Evolutionary conservation across 805 yeast species (phyloP).

Genomic region (Pichia occidentalis): DNA sequence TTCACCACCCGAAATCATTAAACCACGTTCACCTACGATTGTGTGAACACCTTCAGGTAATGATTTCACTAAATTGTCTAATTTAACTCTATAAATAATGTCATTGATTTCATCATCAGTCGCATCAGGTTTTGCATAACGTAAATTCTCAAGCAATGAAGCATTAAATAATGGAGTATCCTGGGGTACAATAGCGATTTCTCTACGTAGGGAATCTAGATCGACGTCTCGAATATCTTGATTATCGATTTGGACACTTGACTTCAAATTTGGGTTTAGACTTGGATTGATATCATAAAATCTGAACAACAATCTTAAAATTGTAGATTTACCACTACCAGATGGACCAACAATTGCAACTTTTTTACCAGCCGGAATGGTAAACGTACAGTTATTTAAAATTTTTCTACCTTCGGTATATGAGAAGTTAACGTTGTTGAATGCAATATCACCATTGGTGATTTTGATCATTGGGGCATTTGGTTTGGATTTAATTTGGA

Average conservation of each 20-base stretch:
- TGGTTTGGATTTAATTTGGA: conserved; percentile 56
- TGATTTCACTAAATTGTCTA: conserved; percentile 53
- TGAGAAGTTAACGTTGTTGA: conserved; percentile 90
- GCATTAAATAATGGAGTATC: conserved; percentile 96
- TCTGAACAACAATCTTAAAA: conserved; percentile 75
- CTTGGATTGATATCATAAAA: conserved; percentile 64
- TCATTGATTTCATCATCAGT: conserved; percentile 60
- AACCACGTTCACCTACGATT: conserved; percentile 93
- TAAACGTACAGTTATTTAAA: conserved; percentile 69
- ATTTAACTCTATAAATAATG: conserved; percentile 65
- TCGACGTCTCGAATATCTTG: conserved; percentile 75
- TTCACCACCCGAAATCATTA: conserved; percentile 99
- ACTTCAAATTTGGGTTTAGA: conserved; percentile 26
- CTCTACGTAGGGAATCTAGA: conserved; percentile 63
- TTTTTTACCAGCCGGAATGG: conserved; percentile 83
- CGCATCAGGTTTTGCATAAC: conserved; percentile 77
- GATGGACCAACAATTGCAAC: conserved; percentile 96
- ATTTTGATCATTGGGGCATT: conserved; percentile 57
- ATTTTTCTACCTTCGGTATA: conserved; percentile 87
- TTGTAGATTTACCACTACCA: conserved; percentile 93
- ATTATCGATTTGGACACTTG: conserved; percentile 74
- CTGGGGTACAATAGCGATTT: conserved; percentile 93
- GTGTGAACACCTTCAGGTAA: conserved; percentile 83
- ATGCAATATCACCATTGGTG: conserved; percentile 68
- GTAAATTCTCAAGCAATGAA: conserved; percentile 76